Conservation (phyloP, 441 rosid genomes). For the Geranium incanum region DNA sequence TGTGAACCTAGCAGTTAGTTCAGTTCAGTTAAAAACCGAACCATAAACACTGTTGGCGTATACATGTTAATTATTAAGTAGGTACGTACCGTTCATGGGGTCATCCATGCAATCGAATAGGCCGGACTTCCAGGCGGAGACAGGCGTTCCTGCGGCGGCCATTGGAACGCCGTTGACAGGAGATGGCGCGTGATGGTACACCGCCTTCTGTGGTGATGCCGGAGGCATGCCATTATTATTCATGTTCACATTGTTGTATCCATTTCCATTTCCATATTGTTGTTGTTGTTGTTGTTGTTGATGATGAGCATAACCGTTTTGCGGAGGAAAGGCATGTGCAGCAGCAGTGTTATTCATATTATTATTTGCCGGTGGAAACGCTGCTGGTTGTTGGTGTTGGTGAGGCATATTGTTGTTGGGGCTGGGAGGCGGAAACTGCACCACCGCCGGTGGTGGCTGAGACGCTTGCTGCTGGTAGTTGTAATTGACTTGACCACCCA, state of each 20-base stretch:
- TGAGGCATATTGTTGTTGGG: neutral
- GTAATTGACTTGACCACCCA: no score
- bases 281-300: neutral
- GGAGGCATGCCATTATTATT: neutral
- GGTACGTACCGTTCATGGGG: slow-evolving; percentile 33
- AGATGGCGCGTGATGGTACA: neutral
- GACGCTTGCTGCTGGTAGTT: neutral
- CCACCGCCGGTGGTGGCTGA: neutral
- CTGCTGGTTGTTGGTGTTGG: neutral
- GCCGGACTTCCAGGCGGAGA: slow-evolving; percentile 39
- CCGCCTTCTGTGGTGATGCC: neutral
- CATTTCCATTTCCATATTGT: no score
- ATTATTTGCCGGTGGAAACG: neutral
- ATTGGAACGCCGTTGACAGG: neutral
- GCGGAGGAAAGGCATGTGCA: neutral
- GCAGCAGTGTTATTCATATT: neutral
- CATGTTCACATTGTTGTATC: no score
- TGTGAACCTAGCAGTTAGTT: no score
- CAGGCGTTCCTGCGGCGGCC: neutral
- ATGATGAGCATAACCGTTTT: no score
- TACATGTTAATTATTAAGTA: neutral
- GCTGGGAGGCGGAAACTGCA: neutral
- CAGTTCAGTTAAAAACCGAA: no score
- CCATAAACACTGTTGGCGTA: no score
- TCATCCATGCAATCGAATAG: slow-evolving; percentile 65